These are phyloP conservation scores for Ustilago shanxiensis DNA, from an alignment of 1,284 basidiomycete species.

Conservation along the genomic window DNA sequence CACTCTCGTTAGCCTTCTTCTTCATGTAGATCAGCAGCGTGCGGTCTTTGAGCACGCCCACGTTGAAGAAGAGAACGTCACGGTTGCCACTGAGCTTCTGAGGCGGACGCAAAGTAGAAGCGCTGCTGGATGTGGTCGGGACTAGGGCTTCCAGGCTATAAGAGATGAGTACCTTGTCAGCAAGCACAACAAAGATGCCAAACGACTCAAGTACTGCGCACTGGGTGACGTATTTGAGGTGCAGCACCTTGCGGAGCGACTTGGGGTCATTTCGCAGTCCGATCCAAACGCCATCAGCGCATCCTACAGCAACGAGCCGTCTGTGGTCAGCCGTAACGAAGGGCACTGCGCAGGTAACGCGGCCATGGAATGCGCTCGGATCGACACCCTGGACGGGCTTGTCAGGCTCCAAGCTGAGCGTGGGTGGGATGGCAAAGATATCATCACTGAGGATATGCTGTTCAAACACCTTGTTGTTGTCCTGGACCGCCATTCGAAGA, in stretches of 20 bases:
- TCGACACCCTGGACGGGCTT: slow-evolving; percentile 73
- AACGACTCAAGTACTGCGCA: slow-evolving; percentile 95
- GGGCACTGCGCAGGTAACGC: slow-evolving; percentile 91
- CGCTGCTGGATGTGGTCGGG: slow-evolving; percentile 79
- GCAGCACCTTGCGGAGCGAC: slow-evolving; percentile 88
- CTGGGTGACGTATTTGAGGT: slow-evolving; percentile 89
- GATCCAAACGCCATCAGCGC: slow-evolving; percentile 96
- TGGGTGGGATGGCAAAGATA: slow-evolving; percentile 64
- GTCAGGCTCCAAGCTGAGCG: slow-evolving; percentile 48
- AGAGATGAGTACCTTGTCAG: slow-evolving; percentile 79
- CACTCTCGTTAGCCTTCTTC: slow-evolving; percentile 88
- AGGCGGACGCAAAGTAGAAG: slow-evolving; percentile 72
- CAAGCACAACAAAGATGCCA: slow-evolving; percentile 92
- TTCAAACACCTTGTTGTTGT: slow-evolving; percentile 82
- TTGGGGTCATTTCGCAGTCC: slow-evolving; percentile 87
- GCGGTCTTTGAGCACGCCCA: slow-evolving; percentile 84
- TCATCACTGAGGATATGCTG: slow-evolving; percentile 66
- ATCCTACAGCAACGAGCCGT: slow-evolving; percentile 88
- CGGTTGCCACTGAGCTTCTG: slow-evolving; percentile 88
- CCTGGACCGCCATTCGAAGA: slow-evolving; percentile 85
- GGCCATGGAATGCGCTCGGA: slow-evolving; percentile 84
- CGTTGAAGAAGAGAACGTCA: slow-evolving; percentile 93
- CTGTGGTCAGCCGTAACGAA: slow-evolving; percentile 81
- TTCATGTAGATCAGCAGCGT: slow-evolving; percentile 96
- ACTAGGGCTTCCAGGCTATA: slow-evolving; percentile 96